Evolutionary conservation across 2,329 filamentous ascomycete genomes (phyloP).

Genomic region (Cladorrhinum sp.): DNA sequence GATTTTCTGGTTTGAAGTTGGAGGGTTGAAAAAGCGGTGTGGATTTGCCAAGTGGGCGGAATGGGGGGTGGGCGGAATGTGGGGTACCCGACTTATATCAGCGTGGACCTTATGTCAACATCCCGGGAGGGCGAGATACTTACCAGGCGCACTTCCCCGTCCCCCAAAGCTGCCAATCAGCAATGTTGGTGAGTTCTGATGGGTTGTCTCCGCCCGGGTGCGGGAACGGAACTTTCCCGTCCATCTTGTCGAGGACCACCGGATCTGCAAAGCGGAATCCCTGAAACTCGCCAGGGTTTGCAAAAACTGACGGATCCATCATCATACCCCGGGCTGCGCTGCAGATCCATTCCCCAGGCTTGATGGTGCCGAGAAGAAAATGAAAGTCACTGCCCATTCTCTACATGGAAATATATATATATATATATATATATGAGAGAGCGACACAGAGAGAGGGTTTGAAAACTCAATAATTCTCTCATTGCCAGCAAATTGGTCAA

Average conservation of each 20-base stretch:
- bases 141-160: constrained; percentile 6
- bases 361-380: not conserved
- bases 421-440: too few relatives aligned
- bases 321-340: constrained; percentile 1
- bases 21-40: too few relatives aligned
- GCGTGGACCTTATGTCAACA: too few relatives aligned
- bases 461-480: too few relatives aligned
- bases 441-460: too few relatives aligned
- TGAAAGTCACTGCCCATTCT: too few relatives aligned
- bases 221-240: not conserved
- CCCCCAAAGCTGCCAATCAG: constrained; percentile 4
- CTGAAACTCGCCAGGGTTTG: constrained; percentile 4
- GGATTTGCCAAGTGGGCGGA: too few relatives aligned
- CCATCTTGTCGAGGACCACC: not conserved
- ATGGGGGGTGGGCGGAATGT: too few relatives aligned
- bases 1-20: too few relatives aligned
- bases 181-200: not conserved
- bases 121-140: not conserved
- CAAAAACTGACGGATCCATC: not conserved
- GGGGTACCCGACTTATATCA: too few relatives aligned
- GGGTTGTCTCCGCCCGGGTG: not conserved
- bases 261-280: constrained; percentile 9
- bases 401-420: too few relatives aligned
- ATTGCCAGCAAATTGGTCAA: too few relatives aligned
- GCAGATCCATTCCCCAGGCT: constrained; percentile 10